phyloP scores from a whole-genome alignment of 305 asterid genomes.

The Plantago coronopus region DNA sequence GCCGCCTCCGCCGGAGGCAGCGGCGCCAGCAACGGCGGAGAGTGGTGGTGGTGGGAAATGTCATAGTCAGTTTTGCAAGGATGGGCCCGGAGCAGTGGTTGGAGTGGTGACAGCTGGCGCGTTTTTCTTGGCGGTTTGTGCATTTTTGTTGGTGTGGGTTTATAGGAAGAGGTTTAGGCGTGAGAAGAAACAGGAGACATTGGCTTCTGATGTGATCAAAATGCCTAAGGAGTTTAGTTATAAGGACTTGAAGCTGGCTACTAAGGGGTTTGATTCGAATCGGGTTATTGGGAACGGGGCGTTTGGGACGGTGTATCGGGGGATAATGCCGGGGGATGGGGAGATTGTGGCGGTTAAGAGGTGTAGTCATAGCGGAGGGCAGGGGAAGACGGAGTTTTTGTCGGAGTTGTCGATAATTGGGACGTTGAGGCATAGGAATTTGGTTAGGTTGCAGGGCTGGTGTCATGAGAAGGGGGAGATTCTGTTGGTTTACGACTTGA shows the following conservation, averaged over 20 bases:
- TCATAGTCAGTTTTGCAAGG: slow-evolving; percentile 54
- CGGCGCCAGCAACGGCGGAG: no score
- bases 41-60: slow-evolving; percentile 42
- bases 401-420: slow-evolving; percentile 81
- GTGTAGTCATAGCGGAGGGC: slow-evolving; percentile 85
- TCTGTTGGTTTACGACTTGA: slow-evolving; percentile 67
- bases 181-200: slow-evolving; percentile 30
- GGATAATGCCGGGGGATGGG: slow-evolving; percentile 50
- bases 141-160: slow-evolving; percentile 49
- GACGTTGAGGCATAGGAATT: slow-evolving; percentile 80
- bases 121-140: slow-evolving; percentile 58
- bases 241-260: slow-evolving; percentile 64
- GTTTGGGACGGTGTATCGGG: slow-evolving; percentile 77
- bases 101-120: slow-evolving; percentile 88
- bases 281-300: slow-evolving; percentile 78
- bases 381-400: slow-evolving; percentile 77
- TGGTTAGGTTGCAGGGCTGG: slow-evolving; percentile 84
- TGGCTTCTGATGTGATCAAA: slow-evolving; percentile 66
- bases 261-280: slow-evolving; percentile 55
- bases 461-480: slow-evolving; percentile 87
- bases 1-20: slow-evolving; percentile 50
- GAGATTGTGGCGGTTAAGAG: slow-evolving; percentile 78
- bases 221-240: slow-evolving; percentile 87
- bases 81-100: slow-evolving; percentile 63
- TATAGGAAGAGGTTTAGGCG: slow-evolving; percentile 56